Conservation (phyloP, 345 rosid species). For the Euphorbia tirucalli region DNA sequence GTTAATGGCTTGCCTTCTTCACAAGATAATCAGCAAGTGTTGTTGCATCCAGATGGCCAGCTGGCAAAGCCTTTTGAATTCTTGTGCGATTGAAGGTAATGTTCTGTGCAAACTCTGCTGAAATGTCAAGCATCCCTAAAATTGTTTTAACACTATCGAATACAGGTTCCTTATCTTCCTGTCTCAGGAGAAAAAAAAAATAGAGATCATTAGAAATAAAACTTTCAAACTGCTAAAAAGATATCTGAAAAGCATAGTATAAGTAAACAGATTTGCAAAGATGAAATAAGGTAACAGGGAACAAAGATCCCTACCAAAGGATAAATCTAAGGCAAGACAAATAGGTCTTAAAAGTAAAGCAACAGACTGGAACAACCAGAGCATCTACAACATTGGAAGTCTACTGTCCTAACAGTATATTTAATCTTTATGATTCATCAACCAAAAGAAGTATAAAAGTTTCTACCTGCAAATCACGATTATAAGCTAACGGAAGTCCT, state of each 20-base stretch:
- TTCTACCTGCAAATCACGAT: conserved; percentile 83
- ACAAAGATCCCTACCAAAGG: not conserved
- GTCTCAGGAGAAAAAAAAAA: conserved; percentile 19
- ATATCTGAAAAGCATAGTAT: not conserved
- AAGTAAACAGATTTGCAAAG: not conserved
- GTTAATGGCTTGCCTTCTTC: conserved; percentile 56
- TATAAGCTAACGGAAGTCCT: conserved; percentile 96
- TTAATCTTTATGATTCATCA: too few relatives aligned
- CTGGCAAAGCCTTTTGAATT: conserved; percentile 72
- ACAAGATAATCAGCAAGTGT: conserved; percentile 96
- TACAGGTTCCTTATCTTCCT: conserved; percentile 95
- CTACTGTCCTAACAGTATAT: too few relatives aligned
- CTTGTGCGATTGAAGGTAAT: conserved; percentile 65
- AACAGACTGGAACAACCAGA: not conserved
- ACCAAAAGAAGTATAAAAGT: too few relatives aligned
- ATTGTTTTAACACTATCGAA: conserved; percentile 87
- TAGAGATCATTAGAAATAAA: conserved; percentile 9
- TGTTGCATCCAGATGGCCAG: conserved; percentile 94
- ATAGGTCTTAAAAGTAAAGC: not conserved
- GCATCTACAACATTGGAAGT: not conserved
- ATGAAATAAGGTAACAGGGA: too few relatives aligned
- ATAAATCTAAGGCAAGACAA: not conserved
- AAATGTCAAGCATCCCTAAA: conserved; percentile 86
- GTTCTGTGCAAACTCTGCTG: conserved; percentile 87
- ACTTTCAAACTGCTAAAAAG: not conserved